Conservation (phyloP, 495 filamentous ascomycete species). For the Xylaria sp. region DNA sequence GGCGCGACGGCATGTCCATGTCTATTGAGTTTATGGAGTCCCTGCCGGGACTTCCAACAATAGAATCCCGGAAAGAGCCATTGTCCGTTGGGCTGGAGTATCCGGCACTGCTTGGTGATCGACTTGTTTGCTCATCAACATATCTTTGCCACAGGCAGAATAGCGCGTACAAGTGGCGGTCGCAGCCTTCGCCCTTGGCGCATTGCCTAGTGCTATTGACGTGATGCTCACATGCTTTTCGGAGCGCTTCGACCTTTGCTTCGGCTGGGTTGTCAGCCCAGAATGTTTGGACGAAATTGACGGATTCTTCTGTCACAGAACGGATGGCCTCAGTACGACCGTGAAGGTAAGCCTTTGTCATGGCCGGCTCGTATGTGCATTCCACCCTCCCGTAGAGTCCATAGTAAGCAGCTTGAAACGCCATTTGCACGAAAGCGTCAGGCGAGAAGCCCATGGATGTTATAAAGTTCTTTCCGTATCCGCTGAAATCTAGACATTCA, state of each 20-base stretch:
- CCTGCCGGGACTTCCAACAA: slow-evolving; percentile 61
- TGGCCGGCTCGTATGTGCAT: slow-evolving; percentile 96
- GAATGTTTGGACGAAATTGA: slow-evolving; percentile 90
- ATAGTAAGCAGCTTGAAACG: slow-evolving; percentile 98
- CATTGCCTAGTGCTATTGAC: slow-evolving; percentile 82
- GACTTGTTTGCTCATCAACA: slow-evolving; percentile 73
- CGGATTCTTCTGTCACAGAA: slow-evolving; percentile 78
- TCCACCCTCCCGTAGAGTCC: slow-evolving; percentile 94
- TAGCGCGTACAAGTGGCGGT: slow-evolving; percentile 91
- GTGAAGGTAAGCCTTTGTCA: slow-evolving; percentile 94
- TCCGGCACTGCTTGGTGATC: slow-evolving; percentile 58
- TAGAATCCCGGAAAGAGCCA: slow-evolving; percentile 54
- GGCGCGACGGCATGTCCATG: slow-evolving; percentile 40
- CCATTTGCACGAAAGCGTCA: slow-evolving; percentile 98
- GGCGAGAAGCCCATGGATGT: slow-evolving; percentile 96
- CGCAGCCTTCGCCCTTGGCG: slow-evolving; percentile 90
- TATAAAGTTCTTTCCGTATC: slow-evolving; percentile 97
- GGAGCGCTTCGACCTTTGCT: slow-evolving; percentile 82
- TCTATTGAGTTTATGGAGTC: slow-evolving; percentile 53
- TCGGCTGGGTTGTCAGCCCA: slow-evolving; percentile 88
- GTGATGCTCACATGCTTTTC: slow-evolving; percentile 83
- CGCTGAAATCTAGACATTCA: slow-evolving; percentile 83
- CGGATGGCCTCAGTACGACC: slow-evolving; percentile 94
- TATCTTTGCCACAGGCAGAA: slow-evolving; percentile 95
- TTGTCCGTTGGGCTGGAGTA: slow-evolving; percentile 66